These are phyloP conservation scores for Eurotiales sp. DNA, from an alignment of 2,329 filamentous ascomycete species.

Conservation along the genomic window DNA sequence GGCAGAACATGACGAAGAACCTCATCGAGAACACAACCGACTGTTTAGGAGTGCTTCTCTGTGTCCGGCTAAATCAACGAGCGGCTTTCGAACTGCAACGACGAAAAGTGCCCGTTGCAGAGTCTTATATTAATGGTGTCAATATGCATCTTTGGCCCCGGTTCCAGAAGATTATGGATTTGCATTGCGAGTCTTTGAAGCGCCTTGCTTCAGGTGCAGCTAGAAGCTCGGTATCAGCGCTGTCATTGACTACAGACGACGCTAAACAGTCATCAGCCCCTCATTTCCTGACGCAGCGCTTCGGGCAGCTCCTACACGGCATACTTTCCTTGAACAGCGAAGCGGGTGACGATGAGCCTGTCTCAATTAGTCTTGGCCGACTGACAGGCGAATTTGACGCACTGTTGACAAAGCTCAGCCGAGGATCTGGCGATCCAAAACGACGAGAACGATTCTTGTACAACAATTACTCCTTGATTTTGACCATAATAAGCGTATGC, in stretches of 20 bases:
- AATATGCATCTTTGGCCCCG: constrained; percentile 96
- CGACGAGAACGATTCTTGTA: constrained; percentile 85
- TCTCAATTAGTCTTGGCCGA: constrained; percentile 73
- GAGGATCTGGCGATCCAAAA: constrained; percentile 69
- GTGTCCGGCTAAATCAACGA: constrained; percentile 88
- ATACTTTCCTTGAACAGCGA: constrained; percentile 81
- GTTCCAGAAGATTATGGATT: constrained; percentile 89
- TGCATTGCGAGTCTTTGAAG: constrained; percentile 83
- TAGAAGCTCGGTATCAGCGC: constrained; percentile 49
- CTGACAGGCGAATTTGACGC: constrained; percentile 77
- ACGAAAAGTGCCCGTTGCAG: constrained; percentile 81
- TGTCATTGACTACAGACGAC: constrained; percentile 51
- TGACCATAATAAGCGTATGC: constrained; percentile 77
- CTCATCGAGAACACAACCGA: constrained; percentile 76
- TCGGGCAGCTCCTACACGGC: constrained; percentile 85
- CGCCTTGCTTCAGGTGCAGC: constrained; percentile 48
- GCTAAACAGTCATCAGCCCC: constrained; percentile 58
- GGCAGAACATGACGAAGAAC: constrained; percentile 69
- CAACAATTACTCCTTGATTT: constrained; percentile 93
- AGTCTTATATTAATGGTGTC: constrained; percentile 89
- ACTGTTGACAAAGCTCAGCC: constrained; percentile 74
- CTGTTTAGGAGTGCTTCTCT: constrained; percentile 81
- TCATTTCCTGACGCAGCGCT: constrained; percentile 89
- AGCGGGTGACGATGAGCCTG: constrained; percentile 89
- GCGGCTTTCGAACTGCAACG: constrained; percentile 92